Evolutionary conservation across 257 asterid genomes (phyloP), one percentile per base, ranked within the genome.

Genomic region (Solanum commersonii): DNA sequence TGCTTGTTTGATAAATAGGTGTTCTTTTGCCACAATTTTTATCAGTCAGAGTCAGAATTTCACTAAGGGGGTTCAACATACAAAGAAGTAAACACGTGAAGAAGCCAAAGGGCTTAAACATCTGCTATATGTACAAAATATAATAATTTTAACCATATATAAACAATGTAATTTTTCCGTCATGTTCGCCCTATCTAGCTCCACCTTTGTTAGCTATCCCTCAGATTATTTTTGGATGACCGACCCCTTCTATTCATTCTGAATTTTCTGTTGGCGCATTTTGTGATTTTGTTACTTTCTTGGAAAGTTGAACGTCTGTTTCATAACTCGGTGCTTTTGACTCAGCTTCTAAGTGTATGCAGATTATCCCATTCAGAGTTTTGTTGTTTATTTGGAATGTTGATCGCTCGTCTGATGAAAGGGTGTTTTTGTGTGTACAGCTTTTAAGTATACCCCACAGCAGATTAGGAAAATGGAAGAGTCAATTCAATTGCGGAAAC

Each of bases 381-480:
- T 27, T 44, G 27, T 44, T 79, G 67, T 6, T 9, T 25, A 14
- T 29, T 44, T 44, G 9, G 63, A 78, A 42, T 77, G 38, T 83
- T 29, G 27, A 22, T 88, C 79, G 84, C 18, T 56, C 2, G 44
- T 59, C 34, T 79, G 81, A 37, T 72, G 67, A 20, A 77, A 63
- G 84, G 88, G 31, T 31, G 34, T 15, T 78, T 38, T 73, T 52
- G 65, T 25, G 79, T 27, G 18, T 12, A 31, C 93, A 97, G 98
- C 93, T 72, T 93, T 90, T 92, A 94, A 88, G 90, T 95, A 97
- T 92, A 94, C 94, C 11, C 87, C 92, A 23, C 94, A 92, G 88
- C 98, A 97, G 94, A 92, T 93, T 88, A 93, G 91, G 91, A 95
- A 88, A 92, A 95, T 94, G 98, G 97, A 94, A 90, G 99, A 96